phyloP scores from a whole-genome alignment of 2,329 filamentous ascomycete species.

The Grosmannia penicillata region DNA sequence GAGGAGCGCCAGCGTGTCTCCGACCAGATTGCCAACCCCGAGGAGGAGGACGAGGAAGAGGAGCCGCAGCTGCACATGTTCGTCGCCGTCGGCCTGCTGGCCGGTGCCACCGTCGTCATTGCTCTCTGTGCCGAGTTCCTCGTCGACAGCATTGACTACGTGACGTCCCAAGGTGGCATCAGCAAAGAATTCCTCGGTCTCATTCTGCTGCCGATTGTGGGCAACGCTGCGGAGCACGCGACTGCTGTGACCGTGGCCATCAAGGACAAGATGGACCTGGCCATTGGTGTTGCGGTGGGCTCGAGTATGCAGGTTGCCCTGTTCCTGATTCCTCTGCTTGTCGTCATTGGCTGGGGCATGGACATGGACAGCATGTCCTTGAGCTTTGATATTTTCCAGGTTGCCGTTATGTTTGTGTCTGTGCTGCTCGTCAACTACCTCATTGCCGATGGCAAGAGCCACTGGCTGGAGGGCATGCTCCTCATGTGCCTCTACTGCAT shows the following conservation, averaged over 20 bases:
- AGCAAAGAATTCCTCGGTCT: conserved; percentile 62
- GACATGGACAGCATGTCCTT: conserved; percentile 59
- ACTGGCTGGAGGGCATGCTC: conserved; percentile 66
- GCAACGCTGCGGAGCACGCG: conserved; percentile 66
- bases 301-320: conserved; percentile 70
- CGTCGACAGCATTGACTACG: conserved; percentile 53
- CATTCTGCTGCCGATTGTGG: conserved; percentile 65
- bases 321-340: conserved; percentile 62
- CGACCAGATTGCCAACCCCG: conserved; percentile 15
- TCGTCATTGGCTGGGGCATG: conserved; percentile 68
- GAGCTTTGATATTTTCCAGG: conserved; percentile 79
- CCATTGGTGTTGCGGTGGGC: conserved; percentile 67
- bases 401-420: conserved; percentile 70
- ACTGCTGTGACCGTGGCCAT: conserved; percentile 66
- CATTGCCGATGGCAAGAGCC: conserved; percentile 68
- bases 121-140: conserved; percentile 67
- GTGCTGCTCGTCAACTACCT: conserved; percentile 78
- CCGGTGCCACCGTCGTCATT: conserved; percentile 61
- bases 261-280: conserved; percentile 76
- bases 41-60: conserved; percentile 56
- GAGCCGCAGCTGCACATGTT: conserved; percentile 57
- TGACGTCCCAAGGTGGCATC: conserved; percentile 42
- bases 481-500: conserved; percentile 68
- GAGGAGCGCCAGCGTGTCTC: conserved; percentile 16
- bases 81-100: conserved; percentile 59